phyloP scores from a whole-genome alignment of 2,329 filamentous ascomycete genomes.

The Elsinoe batatas region DNA sequence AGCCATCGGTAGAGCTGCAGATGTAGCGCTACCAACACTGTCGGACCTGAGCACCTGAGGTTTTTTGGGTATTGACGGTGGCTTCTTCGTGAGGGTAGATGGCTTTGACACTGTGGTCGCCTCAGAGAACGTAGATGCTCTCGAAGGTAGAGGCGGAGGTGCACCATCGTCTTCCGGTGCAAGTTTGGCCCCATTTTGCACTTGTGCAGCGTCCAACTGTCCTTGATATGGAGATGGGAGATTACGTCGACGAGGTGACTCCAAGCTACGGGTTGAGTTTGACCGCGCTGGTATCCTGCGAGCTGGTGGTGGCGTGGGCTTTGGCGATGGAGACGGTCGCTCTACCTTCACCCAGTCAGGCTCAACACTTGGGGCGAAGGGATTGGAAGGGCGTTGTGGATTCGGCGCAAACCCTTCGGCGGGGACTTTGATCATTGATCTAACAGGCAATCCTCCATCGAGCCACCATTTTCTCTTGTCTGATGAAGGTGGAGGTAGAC shows the following conservation, averaged over 20 bases:
- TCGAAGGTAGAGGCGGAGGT: slow-evolving; percentile 11
- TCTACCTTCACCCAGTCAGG: slow-evolving; percentile 66
- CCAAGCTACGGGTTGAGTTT: not conserved
- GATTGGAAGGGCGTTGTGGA: slow-evolving; percentile 65
- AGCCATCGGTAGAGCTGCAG: not conserved
- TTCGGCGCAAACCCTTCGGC: slow-evolving; percentile 57
- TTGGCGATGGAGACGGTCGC: slow-evolving; percentile 20
- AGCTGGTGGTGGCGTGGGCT: slow-evolving; percentile 6
- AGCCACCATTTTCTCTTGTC: slow-evolving; percentile 57
- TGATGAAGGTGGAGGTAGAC: slow-evolving; percentile 54
- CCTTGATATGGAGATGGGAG: slow-evolving; percentile 13
- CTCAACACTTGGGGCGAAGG: slow-evolving; percentile 64
- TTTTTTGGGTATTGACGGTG: slow-evolving; percentile 28
- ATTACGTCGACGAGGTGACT: not conserved
- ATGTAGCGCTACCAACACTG: slow-evolving; percentile 19
- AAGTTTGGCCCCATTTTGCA: not conserved
- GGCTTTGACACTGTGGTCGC: slow-evolving; percentile 12
- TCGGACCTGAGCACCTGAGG: slow-evolving; percentile 23
- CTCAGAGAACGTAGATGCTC: slow-evolving; percentile 12
- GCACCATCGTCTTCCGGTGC: not conserved
- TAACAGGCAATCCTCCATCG: slow-evolving; percentile 58
- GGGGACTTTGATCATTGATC: slow-evolving; percentile 60
- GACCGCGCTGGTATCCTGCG: slow-evolving; percentile 6
- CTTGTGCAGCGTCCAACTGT: slow-evolving; percentile 1
- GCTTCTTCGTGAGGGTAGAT: slow-evolving; percentile 25